Percentiles rank a stretch among this genome's conserved stretches.
Evolutionary conservation across 78 protist genomes (phyloP).

Genomic region (Dictyostelium discoideum): DNA sequence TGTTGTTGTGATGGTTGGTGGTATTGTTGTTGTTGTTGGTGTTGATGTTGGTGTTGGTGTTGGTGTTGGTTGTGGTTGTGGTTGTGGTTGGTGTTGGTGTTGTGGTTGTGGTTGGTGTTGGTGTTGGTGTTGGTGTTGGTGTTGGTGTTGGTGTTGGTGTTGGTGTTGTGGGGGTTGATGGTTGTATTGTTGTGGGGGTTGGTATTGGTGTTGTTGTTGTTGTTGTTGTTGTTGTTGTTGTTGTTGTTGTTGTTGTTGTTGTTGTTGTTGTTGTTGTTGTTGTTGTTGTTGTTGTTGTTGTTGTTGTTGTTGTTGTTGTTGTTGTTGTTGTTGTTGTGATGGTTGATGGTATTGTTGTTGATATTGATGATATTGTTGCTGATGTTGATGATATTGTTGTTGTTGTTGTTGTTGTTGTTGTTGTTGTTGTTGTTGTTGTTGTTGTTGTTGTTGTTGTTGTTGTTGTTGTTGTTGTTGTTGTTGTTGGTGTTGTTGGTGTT

Average conservation of each 20-base stretch:
- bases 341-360: not conserved
- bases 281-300: not conserved
- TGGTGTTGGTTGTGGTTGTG: not conserved
- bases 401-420: not conserved
- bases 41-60: not conserved
- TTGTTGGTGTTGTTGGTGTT: not conserved
- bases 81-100: not conserved
- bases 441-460: too few species aligned
- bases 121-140: not conserved
- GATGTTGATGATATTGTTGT: not conserved
- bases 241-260: not conserved
- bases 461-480: not conserved
- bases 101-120: not conserved
- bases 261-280: not conserved
- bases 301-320: not conserved
- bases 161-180: not conserved
- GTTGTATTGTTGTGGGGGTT: not conserved
- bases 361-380: not conserved
- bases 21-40: not conserved
- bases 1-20: not conserved
- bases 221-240: not conserved
- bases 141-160: not conserved
- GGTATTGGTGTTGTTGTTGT: not conserved
- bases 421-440: not conserved
- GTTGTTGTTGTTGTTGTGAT: not conserved